Conservation (phyloP, 371 early-diverging fungal genomes). For the Rhizopus delemar region DNA sequence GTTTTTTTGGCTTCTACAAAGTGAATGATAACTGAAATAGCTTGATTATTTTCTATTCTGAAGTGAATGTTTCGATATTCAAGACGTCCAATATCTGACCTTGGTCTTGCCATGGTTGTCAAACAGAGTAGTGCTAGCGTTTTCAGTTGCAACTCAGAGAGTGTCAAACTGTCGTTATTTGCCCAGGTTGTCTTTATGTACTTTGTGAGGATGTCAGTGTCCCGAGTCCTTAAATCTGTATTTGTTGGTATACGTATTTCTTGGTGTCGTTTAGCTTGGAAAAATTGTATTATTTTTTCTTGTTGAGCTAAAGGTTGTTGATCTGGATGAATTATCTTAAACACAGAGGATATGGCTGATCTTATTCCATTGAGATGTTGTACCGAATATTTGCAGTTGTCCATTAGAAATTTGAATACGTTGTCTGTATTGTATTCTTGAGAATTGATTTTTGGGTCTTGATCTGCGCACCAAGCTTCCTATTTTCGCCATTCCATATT, state of each 20-base stretch:
- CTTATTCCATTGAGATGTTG: background rate
- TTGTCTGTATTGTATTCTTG: no score
- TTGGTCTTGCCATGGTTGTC: background rate
- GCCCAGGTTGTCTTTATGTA: background rate
- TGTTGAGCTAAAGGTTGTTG: conserved; percentile 1
- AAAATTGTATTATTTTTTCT: background rate
- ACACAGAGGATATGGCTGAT: conserved; percentile 4
- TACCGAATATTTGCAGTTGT: background rate
- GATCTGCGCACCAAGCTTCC: background rate
- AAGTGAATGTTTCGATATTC: background rate
- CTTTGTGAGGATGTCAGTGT: background rate
- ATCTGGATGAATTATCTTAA: background rate
- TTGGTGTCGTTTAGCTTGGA: background rate
- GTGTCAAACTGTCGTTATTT: background rate
- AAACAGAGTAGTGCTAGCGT: background rate
- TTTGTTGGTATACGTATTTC: conserved; percentile 1
- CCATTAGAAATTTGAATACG: conserved; percentile 1
- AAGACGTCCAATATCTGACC: background rate
- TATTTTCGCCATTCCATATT: background rate
- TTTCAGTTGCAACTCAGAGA: background rate
- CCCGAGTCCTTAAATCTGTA: background rate
- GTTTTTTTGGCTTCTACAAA: conserved; percentile 8
- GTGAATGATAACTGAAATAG: background rate
- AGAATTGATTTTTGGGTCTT: background rate
- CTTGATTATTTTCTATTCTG: background rate